Evolutionary conservation across 371 early-diverging fungal species (phyloP).

Genomic region (Capniomyces stellatus): DNA sequence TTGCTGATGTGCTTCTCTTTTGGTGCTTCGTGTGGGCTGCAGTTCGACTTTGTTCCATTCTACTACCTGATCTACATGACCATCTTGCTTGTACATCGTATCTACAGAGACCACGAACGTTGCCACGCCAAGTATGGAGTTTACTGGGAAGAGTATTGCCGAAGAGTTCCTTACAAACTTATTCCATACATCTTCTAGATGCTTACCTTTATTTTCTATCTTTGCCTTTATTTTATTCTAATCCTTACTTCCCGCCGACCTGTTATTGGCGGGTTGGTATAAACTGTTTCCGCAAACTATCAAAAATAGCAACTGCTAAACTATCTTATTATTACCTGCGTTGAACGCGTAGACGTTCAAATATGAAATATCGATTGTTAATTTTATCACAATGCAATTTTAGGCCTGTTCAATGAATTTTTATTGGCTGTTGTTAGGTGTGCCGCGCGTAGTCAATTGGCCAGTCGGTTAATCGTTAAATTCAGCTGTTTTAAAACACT

Average conservation of each 20-base stretch:
- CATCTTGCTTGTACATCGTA: conserved; percentile 71
- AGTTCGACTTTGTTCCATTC: conserved; percentile 56
- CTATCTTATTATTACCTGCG: too few species aligned
- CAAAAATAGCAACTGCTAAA: too few species aligned
- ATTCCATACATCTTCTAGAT: conserved; percentile 44
- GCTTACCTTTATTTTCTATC: neutral
- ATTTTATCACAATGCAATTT: too few species aligned
- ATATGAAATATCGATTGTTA: too few species aligned
- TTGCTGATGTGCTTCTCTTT: conserved; percentile 73
- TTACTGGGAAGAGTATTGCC: conserved; percentile 79
- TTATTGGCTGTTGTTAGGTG: too few species aligned
- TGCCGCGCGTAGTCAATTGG: too few species aligned
- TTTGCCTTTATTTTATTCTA: neutral
- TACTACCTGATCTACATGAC: conserved; percentile 83
- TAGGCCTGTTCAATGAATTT: too few species aligned
- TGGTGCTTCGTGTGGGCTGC: conserved; percentile 65
- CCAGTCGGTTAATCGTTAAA: too few species aligned
- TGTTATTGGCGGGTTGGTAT: too few species aligned
- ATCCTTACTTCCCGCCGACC: neutral
- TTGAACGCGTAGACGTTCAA: too few species aligned
- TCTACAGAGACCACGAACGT: conserved; percentile 68
- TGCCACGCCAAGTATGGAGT: conserved; percentile 79
- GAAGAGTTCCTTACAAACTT: conserved; percentile 65
- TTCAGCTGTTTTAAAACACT: too few species aligned
- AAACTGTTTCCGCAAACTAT: too few species aligned